Base-by-base conservation (phyloP, 345 rosid species). In the Populus pruinosa region DNA sequence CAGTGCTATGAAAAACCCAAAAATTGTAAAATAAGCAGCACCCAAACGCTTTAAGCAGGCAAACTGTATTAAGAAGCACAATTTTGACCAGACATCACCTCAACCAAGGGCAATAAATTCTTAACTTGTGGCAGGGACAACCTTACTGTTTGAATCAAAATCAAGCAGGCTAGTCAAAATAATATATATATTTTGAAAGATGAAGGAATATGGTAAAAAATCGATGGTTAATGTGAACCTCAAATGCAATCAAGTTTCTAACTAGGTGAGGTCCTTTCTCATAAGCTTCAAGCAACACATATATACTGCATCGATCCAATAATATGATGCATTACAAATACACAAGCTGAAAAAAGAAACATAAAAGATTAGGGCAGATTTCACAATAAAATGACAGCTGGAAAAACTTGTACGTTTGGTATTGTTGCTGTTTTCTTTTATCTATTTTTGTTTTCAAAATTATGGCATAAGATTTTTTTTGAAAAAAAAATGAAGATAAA, bases 301-400 rank as follows among this genome's bases (percentile, higher is more conserved):
- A 33, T 53, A 17, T 39, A 67, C 68, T 36, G n/a, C 10, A 61
- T 67, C 25, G 66, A 78, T 61, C 70, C 65, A 62, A 63, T 41
- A 27, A 35, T 55, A 67, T 43, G 44, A 67, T 59, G n/a, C 49
- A 79, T 65, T 36, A 64, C 27, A 21, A 6, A 31, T 33, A 25
- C 31, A 64, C 49, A 71, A 65, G 63, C 61, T 44, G 59, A 56
- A 59, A 77, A 63, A 63, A 69, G 66, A 76, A n/a, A 25, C 59
- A 8, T 29, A 21, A 39, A 39, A 20, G 29, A 20, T 31, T 44
- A 68, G 31, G 47, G 25, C 1, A 41, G 18, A 41, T 29, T 39
- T 39, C 25, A 14, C 0, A 21, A 33, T 12, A 31, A n/a, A 44
- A 25, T 49, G 44, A 71, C 12, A 38, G n/a, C 25, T 12, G 10